These are phyloP conservation scores for Helianthus tuberosus DNA, from an alignment of 129 eudicot species.

Conservation along the genomic window DNA sequence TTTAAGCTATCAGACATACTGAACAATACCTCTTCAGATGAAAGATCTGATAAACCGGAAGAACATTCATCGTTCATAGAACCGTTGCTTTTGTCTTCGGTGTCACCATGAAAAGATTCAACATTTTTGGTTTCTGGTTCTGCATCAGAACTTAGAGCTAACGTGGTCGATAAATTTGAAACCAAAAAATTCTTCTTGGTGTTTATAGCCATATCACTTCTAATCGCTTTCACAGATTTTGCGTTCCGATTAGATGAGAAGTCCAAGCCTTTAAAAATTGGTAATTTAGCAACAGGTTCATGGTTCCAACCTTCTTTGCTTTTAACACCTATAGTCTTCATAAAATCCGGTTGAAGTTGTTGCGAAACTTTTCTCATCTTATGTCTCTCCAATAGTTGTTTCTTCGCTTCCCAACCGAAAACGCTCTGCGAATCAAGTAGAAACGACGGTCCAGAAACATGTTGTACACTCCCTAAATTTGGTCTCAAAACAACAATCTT, in stretches of 20 bases:
- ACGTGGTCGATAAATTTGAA: slow-evolving; percentile 12
- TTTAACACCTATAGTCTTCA: slow-evolving; percentile 21
- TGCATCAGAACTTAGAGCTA: slow-evolving; percentile 17
- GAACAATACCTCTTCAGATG: slow-evolving; percentile 28
- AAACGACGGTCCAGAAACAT: slow-evolving; percentile 20
- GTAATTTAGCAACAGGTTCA: slow-evolving; percentile 7
- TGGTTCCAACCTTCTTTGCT: slow-evolving; percentile 25
- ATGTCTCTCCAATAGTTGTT: slow-evolving; percentile 40
- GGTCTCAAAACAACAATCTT: slow-evolving; percentile 35
- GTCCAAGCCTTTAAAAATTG: slow-evolving; percentile 9
- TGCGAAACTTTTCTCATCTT: slow-evolving; percentile 36
- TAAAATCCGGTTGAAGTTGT: slow-evolving; percentile 20
- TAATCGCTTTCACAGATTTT: slow-evolving; percentile 24
- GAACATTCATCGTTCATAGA: slow-evolving; percentile 23
- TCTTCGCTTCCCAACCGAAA: slow-evolving; percentile 37
- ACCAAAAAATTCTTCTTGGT: slow-evolving; percentile 5
- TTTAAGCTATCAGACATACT: background rate
- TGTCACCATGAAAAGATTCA: slow-evolving; percentile 18
- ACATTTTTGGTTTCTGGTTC: slow-evolving; percentile 24
- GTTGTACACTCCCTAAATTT: slow-evolving; percentile 20
- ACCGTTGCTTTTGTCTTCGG: background rate
- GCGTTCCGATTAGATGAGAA: background rate
- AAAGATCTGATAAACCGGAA: slow-evolving; percentile 20
- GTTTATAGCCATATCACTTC: slow-evolving; percentile 18
- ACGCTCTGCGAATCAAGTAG: slow-evolving; percentile 21